Evolutionary conservation across 495 filamentous ascomycete genomes (phyloP).

Genomic region (Lophium mytilinum): DNA sequence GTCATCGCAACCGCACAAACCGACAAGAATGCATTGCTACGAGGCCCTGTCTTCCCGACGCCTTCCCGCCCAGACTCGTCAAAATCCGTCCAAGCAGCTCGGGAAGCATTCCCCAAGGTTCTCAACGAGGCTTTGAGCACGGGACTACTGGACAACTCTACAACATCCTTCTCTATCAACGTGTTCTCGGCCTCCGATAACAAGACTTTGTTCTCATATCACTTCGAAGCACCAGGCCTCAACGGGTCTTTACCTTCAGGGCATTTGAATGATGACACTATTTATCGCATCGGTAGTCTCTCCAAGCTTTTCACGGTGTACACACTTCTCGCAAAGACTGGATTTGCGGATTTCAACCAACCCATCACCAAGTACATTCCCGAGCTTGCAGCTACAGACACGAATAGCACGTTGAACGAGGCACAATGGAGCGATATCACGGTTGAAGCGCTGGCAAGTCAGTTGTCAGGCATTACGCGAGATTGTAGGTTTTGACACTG

Average conservation of each 20-base stretch:
- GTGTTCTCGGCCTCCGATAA: constrained; percentile 11
- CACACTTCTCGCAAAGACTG: constrained; percentile 6
- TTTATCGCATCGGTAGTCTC: constrained; percentile 21
- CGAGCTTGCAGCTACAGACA: constrained; percentile 6
- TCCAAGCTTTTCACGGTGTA: constrained; percentile 23
- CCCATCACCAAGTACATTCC: constrained; percentile 19
- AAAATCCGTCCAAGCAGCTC: background rate
- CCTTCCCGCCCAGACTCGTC: background rate
- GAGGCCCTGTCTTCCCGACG: constrained; percentile 5
- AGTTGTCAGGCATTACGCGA: constrained; percentile 5
- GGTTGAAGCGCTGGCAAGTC: constrained; percentile 9
- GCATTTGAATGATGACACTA: constrained; percentile 10
- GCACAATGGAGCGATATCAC: constrained; percentile 14
- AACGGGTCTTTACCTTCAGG: background rate
- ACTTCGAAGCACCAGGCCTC: background rate
- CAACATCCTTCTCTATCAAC: constrained; percentile 11
- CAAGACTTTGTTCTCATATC: constrained; percentile 6
- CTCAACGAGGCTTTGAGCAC: background rate
- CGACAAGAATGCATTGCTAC: background rate
- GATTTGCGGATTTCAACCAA: constrained; percentile 4
- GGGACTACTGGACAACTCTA: background rate
- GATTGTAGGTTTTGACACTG: constrained; percentile 1
- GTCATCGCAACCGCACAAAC: background rate
- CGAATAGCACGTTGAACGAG: background rate
- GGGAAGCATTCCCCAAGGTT: background rate